Percentiles rank a stretch among this genome's conserved stretches.
These are phyloP conservation scores for Trichoderma reesei DNA, from an alignment of 495 filamentous ascomycete genomes.

Conservation along the genomic window DNA sequence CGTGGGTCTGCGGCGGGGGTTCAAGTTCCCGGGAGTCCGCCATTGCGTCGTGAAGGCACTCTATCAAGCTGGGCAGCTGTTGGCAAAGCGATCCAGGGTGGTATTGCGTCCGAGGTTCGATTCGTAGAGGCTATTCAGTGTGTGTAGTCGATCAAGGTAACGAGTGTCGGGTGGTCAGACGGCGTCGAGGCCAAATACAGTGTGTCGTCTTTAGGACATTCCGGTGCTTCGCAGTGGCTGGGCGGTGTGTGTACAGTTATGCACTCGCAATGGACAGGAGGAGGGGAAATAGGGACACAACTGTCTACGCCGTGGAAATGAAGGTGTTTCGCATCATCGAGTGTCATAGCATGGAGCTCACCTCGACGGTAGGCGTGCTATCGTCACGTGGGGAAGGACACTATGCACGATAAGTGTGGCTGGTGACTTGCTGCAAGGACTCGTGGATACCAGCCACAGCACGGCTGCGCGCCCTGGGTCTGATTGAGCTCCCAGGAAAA, in stretches of 20 bases:
- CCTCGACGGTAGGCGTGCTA: background rate
- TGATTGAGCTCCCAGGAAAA: background rate
- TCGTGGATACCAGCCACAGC: background rate
- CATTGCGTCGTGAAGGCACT: background rate
- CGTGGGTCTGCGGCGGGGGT: constrained; percentile 54
- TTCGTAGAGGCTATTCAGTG: background rate
- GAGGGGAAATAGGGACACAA: background rate
- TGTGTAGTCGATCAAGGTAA: too few species aligned
- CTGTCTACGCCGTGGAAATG: background rate
- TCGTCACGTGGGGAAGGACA: background rate
- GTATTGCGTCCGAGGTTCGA: background rate
- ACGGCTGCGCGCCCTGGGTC: background rate
- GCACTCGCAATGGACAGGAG: background rate
- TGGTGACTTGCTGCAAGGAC: background rate
- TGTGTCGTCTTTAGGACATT: background rate
- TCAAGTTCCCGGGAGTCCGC: constrained; percentile 31
- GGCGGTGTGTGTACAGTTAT: background rate
- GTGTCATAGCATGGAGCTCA: constrained; percentile 1
- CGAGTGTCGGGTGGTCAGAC: background rate
- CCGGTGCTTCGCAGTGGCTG: background rate
- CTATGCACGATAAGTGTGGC: background rate
- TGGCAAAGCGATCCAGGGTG: background rate
- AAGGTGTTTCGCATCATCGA: background rate
- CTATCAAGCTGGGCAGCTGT: background rate
- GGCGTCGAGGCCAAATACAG: background rate